These are phyloP conservation scores for Rhynchospora tenuis DNA, from an alignment of 176 grass and related monocot genomes.

Conservation along the genomic window DNA sequence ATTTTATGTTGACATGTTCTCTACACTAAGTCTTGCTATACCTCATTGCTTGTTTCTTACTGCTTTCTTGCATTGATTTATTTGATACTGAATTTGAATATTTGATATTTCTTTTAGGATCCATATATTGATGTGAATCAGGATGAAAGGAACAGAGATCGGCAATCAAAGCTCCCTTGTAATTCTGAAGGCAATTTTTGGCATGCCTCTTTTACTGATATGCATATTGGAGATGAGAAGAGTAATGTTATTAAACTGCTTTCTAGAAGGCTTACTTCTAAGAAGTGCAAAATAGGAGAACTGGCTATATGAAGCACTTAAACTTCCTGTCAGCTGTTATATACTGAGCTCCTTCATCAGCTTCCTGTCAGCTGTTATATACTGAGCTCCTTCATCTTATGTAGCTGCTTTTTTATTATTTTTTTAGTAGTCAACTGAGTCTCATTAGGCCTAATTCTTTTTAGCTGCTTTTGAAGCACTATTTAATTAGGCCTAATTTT, in stretches of 20 bases:
- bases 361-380: no score
- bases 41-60: no score
- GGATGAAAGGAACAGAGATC: not conserved
- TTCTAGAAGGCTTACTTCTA: not conserved
- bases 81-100: not conserved
- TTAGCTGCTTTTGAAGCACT: no score
- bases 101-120: not conserved
- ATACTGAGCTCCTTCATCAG: no score
- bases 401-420: not conserved
- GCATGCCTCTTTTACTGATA: not conserved
- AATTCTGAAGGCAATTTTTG: not conserved
- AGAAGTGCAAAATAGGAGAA: conserved; percentile 1
- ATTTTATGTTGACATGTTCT: not conserved
- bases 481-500: not conserved
- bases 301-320: not conserved
- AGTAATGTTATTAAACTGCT: not conserved
- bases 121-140: not conserved
- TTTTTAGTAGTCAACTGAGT: no score
- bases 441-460: no score
- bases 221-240: not conserved
- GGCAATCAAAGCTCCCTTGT: not conserved
- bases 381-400: not conserved
- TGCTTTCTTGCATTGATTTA: not conserved
- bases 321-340: not conserved
- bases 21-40: not conserved